Percentiles rank a stretch among this genome's conserved stretches.
Conservation (phyloP, 306 rosid species). For the Crataegus laevigata region DNA sequence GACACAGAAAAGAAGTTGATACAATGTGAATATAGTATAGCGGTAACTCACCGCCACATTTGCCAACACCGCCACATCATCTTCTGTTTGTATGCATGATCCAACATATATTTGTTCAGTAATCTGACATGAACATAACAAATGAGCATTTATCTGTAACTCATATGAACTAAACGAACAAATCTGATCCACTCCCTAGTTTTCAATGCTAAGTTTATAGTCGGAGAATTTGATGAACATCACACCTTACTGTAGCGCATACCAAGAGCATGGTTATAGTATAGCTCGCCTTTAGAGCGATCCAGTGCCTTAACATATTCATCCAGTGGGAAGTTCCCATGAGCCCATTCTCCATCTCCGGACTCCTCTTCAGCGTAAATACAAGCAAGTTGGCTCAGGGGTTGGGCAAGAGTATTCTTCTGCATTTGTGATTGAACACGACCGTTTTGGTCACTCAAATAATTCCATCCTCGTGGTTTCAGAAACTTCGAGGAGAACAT, state of each 20-base stretch:
- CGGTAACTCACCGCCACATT: constrained; percentile 39
- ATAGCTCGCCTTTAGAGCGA: constrained; percentile 74
- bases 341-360: constrained; percentile 86
- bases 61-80: constrained; percentile 67
- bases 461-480: constrained; percentile 51
- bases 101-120: constrained; percentile 90
- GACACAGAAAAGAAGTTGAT: neutral
- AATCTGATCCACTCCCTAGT: neutral
- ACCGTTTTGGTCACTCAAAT: constrained; percentile 43
- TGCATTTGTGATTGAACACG: constrained; percentile 38
- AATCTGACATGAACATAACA: constrained; percentile 41
- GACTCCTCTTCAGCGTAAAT: constrained; percentile 64
- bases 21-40: neutral
- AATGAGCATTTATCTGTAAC: constrained; percentile 1
- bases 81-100: constrained; percentile 83
- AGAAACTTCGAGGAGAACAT: constrained; percentile 66
- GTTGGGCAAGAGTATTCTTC: constrained; percentile 33
- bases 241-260: constrained; percentile 86
- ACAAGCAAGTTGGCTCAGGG: constrained; percentile 44
- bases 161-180: neutral
- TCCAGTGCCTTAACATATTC: constrained; percentile 75
- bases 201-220: neutral
- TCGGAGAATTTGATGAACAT: constrained; percentile 5
- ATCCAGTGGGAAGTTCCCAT: constrained; percentile 84
- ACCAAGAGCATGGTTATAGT: constrained; percentile 78